Evolutionary conservation across 2,329 filamentous ascomycete species (phyloP).

Genomic region (Cordyceps pruinosa): DNA sequence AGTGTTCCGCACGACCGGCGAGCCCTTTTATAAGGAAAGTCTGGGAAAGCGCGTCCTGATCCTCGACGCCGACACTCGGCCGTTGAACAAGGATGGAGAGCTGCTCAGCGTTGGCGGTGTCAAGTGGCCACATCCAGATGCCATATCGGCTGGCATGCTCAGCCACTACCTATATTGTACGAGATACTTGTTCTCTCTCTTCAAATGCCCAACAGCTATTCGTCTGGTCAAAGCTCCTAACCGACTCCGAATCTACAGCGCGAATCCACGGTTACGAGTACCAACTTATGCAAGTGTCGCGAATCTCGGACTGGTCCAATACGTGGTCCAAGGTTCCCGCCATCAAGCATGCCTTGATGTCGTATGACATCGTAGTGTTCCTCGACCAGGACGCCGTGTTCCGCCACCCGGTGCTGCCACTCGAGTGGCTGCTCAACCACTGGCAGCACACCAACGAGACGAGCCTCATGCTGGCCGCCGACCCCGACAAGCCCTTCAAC

Average conservation of each 20-base stretch:
- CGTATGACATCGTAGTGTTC: slow-evolving; percentile 36
- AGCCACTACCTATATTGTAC: slow-evolving; percentile 3
- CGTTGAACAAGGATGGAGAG: neutral
- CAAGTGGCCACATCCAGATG: neutral
- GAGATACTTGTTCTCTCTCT: neutral
- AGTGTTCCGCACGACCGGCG: neutral
- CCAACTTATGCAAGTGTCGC: slow-evolving; percentile 37
- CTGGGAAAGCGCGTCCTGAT: neutral
- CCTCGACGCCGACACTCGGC: neutral
- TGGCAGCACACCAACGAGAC: slow-evolving; percentile 36
- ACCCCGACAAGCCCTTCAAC: slow-evolving; percentile 34
- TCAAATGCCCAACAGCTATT: neutral
- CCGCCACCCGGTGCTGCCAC: slow-evolving; percentile 33
- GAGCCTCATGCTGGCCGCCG: slow-evolving; percentile 38
- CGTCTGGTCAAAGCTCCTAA: neutral
- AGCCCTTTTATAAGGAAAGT: neutral
- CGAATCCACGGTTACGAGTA: slow-evolving; percentile 43
- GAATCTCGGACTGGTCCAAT: slow-evolving; percentile 33
- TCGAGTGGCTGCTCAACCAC: slow-evolving; percentile 42
- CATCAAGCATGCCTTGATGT: slow-evolving; percentile 30
- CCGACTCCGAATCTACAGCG: slow-evolving; percentile 15
- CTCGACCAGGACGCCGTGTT: slow-evolving; percentile 39
- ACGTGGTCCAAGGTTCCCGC: slow-evolving; percentile 40
- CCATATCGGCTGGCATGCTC: slow-evolving; percentile 2
- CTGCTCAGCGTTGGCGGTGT: neutral